Evolutionary conservation across 2,329 filamentous ascomycete genomes (phyloP), one percentile per base, ranked within the genome.

Genomic region (Chrysoporthe deuterocubensis): DNA sequence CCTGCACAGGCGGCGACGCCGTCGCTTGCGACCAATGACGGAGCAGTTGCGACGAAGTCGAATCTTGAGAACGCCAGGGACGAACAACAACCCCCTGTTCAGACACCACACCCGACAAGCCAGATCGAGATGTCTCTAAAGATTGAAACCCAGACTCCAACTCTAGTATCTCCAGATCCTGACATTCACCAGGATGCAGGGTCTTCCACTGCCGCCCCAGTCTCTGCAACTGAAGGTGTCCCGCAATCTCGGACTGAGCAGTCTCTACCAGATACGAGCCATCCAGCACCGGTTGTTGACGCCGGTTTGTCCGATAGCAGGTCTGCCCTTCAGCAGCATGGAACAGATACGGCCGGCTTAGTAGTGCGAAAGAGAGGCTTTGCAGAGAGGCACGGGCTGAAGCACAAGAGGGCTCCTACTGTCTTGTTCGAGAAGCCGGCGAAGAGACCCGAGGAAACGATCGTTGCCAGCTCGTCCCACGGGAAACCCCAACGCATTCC

Each of bases 351-450:
- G 9, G 21, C 59, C 2, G n/a, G 37, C 11, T 48, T 60, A 43
- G n/a, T 64, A 5, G 57, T 56, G 14, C 68, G 66, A 21, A 56
- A 56, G 18, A 65, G 66, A 40, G 52, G 58, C 18, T 44, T 70
- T 43, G 66, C 66, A 9, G 66, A 70, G 54, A 66, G 64, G 43
- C 60, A 59, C 14, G 59, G 66, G 3, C 66, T 62, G 21, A 68
- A 66, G 42, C 90, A 89, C 74, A 88, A 84, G 71, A 90, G 90
- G 72, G 82, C 90, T 16, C 93, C 90, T 1, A 92, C 89, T 0
- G 92, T 96, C 3, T 85, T 95, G 0, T 96, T 96, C 75, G 90
- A 91, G 2, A 93, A 92, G 74, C 87, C 89, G 66, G 81, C 81
- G 0, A 82, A 82, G 71, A 82, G 81, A 59, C 72, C 78, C 26